phyloP scores from a whole-genome alignment of 176 grass and related monocot species.

The Hyparrhenia diplandra region DNA sequence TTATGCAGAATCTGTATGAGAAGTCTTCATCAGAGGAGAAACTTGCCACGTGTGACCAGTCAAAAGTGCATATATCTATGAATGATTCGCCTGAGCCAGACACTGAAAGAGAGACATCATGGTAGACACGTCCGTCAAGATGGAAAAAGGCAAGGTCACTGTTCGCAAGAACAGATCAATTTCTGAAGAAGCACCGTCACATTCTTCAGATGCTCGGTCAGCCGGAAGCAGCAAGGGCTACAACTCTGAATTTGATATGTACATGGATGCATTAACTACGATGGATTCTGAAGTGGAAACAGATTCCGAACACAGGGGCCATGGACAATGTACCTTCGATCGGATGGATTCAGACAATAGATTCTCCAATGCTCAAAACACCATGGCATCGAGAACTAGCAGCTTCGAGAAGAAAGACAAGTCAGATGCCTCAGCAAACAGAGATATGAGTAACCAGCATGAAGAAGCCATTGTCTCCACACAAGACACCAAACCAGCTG shows the following conservation, averaged over 20 bases:
- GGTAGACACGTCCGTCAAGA: slow-evolving; percentile 40
- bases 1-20: slow-evolving; percentile 50
- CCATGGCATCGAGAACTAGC: slow-evolving; percentile 10
- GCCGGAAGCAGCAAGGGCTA: slow-evolving; percentile 58
- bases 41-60: slow-evolving; percentile 15
- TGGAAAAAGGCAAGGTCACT: slow-evolving; percentile 17
- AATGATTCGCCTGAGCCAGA: slow-evolving; percentile 34
- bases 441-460: slow-evolving; percentile 5
- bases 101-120: slow-evolving; percentile 53
- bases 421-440: slow-evolving; percentile 3
- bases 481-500: slow-evolving; percentile 19
- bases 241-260: slow-evolving; percentile 71
- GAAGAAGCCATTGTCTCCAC: neutral
- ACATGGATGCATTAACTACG: slow-evolving; percentile 59
- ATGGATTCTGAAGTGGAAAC: slow-evolving; percentile 76
- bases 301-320: slow-evolving; percentile 44
- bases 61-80: slow-evolving; percentile 42
- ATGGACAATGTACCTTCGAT: neutral
- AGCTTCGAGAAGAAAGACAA: slow-evolving; percentile 34
- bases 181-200: slow-evolving; percentile 44
- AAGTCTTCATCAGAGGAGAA: slow-evolving; percentile 43
- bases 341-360: slow-evolving; percentile 11
- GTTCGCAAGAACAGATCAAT: slow-evolving; percentile 15
- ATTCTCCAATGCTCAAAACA: slow-evolving; percentile 27
- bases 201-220: slow-evolving; percentile 37